Evolutionary conservation across 148 eudicot genomes (phyloP).

Genomic region (Rhododendron vialii): DNA sequence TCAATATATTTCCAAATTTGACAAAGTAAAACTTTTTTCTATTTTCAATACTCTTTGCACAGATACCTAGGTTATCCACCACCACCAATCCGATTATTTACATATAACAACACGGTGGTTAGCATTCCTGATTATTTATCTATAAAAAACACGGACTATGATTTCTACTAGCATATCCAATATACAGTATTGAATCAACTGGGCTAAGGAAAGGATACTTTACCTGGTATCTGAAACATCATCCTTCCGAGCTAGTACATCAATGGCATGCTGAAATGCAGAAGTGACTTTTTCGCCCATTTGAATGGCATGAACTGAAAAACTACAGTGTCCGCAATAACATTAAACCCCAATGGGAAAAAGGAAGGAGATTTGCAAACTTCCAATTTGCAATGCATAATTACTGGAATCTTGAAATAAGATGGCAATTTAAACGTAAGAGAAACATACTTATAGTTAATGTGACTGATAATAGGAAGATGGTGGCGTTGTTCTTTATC

Average conservation of each 20-base stretch:
- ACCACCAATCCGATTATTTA: background rate
- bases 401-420: slow-evolving; percentile 4
- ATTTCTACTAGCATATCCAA: background rate
- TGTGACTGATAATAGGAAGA: slow-evolving; percentile 77
- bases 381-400: background rate
- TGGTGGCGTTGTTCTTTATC: slow-evolving; percentile 59
- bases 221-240: slow-evolving; percentile 41
- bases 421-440: background rate
- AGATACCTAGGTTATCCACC: background rate
- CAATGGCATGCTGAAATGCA: slow-evolving; percentile 81
- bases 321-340: slow-evolving; percentile 46
- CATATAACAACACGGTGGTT: background rate
- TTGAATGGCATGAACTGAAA: slow-evolving; percentile 91
- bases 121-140: background rate
- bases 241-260: slow-evolving; percentile 72
- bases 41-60: background rate
- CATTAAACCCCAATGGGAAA: background rate
- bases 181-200: background rate
- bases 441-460: slow-evolving; percentile 71
- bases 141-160: background rate
- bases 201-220: background rate
- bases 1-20: background rate
- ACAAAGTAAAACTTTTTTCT: background rate
- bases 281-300: slow-evolving; percentile 84
- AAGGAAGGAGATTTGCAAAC: background rate